A percentile compares a stretch with the other conserved stretches of the same genome.
Conservation (phyloP, 2,329 filamentous ascomycete genomes). For the Geosmithia putterillii region DNA sequence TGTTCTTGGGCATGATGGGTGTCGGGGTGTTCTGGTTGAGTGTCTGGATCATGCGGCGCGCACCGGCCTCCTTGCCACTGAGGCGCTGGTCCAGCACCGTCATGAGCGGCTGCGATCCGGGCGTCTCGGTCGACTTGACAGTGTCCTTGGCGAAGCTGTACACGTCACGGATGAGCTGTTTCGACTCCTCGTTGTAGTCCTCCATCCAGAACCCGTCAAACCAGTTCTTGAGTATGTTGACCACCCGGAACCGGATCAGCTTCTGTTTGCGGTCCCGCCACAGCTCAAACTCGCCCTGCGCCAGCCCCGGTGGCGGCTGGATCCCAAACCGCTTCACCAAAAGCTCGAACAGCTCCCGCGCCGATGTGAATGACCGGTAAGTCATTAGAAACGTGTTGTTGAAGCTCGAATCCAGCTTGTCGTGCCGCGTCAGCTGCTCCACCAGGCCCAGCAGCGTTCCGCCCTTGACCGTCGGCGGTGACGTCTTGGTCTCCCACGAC, state of each 20-base stretch:
- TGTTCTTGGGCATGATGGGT: slow-evolving; percentile 93
- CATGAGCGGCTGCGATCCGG: slow-evolving; percentile 75
- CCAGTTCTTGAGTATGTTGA: slow-evolving; percentile 97
- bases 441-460: slow-evolving; percentile 82
- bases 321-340: slow-evolving; percentile 85
- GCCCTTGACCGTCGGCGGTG: slow-evolving; percentile 67
- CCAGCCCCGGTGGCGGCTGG: slow-evolving; percentile 77
- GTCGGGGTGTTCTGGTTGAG: slow-evolving; percentile 70
- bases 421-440: slow-evolving; percentile 89
- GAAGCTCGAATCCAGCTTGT: slow-evolving; percentile 88
- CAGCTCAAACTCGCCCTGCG: slow-evolving; percentile 61
- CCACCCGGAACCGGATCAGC: slow-evolving; percentile 86
- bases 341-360: slow-evolving; percentile 82
- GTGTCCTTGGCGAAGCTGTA: slow-evolving; percentile 86
- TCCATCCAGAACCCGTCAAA: slow-evolving; percentile 99
- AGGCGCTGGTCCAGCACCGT: slow-evolving; percentile 80
- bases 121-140: slow-evolving; percentile 86
- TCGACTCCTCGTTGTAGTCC: slow-evolving; percentile 71
- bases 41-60: slow-evolving; percentile 78
- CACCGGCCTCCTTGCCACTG: slow-evolving; percentile 74
- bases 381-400: slow-evolving; percentile 97
- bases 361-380: slow-evolving; percentile 88
- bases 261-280: slow-evolving; percentile 96
- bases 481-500: slow-evolving; percentile 74
- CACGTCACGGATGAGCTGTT: slow-evolving; percentile 75